Evolutionary conservation across 257 asterid species (phyloP).

Genomic region (Penstemon eatonii): DNA sequence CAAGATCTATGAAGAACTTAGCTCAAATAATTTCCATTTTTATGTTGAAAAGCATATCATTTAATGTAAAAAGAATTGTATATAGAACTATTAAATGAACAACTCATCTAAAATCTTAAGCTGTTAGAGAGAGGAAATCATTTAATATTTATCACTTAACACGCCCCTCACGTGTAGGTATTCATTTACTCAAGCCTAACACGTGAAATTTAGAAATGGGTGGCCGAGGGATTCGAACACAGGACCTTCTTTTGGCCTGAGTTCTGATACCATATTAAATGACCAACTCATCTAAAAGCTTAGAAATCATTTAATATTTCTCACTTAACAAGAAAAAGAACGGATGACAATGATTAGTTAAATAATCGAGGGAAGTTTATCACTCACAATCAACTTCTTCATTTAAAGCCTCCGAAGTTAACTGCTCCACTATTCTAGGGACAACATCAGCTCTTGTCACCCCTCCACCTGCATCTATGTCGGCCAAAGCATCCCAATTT

Average conservation of each 20-base stretch:
- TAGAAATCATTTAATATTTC: no score
- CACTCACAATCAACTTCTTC: slow-evolving; percentile 87
- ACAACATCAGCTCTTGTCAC: slow-evolving; percentile 99
- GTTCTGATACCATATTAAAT: no score
- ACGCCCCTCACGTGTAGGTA: no score
- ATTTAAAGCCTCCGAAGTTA: slow-evolving; percentile 85
- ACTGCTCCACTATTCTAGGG: slow-evolving; percentile 80
- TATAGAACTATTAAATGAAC: no score
- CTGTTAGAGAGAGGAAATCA: no score
- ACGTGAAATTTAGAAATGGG: no score
- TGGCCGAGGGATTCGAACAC: no score
- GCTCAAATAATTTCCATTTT: not conserved
- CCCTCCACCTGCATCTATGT: slow-evolving; percentile 93
- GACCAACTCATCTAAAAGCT: no score
- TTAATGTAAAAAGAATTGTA: not conserved
- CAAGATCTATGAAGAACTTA: slow-evolving; percentile 14
- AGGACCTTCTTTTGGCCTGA: no score
- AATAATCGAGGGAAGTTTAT: slow-evolving; percentile 17
- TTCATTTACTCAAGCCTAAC: no score
- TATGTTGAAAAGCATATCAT: slow-evolving; percentile 11
- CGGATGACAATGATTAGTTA: slow-evolving; percentile 15
- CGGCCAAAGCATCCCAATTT: slow-evolving; percentile 99
- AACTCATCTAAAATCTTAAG: no score
- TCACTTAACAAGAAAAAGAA: slow-evolving; percentile 23
- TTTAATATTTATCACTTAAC: no score